Percentiles rank a stretch among this genome's conserved stretches.
phyloP scores from a whole-genome alignment of 805 yeast species.

The Starmerella etchellsii region DNA sequence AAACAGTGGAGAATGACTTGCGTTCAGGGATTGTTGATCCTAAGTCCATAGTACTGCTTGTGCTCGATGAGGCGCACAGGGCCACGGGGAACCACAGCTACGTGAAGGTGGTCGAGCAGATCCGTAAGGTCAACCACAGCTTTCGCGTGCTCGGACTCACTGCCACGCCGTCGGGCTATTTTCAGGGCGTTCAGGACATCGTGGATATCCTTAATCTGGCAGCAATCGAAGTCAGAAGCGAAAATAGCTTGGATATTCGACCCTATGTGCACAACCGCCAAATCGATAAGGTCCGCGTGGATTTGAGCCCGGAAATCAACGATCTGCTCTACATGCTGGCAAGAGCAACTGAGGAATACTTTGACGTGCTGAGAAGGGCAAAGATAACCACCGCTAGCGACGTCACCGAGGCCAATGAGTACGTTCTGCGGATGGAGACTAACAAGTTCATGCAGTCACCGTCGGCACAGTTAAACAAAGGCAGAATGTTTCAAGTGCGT shows the following conservation, averaged over 20 bases:
- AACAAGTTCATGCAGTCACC: conserved; percentile 30
- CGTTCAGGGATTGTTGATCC: conserved; percentile 65
- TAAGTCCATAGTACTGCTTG: conserved; percentile 55
- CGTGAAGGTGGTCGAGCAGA: conserved; percentile 60
- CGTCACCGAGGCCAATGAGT: conserved; percentile 36
- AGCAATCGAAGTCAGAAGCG: conserved; percentile 73
- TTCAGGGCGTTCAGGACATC: conserved; percentile 79
- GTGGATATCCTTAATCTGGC: conserved; percentile 63
- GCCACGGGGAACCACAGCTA: conserved; percentile 87
- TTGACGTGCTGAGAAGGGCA: conserved; percentile 49
- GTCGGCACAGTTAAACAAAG: conserved; percentile 17
- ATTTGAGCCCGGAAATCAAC: conserved; percentile 40
- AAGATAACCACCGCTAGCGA: conserved; percentile 53
- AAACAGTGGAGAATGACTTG: conserved; percentile 85
- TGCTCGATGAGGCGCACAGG: conserved; percentile 92
- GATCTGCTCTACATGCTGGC: conserved; percentile 43
- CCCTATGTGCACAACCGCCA: conserved; percentile 62
- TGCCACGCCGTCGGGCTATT: conserved; percentile 88
- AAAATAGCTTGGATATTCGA: conserved; percentile 64
- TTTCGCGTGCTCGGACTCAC: conserved; percentile 75
- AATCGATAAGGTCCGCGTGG: conserved; percentile 47
- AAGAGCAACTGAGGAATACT: conserved; percentile 53
- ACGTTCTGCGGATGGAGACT: conserved; percentile 45
- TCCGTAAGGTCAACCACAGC: conserved; percentile 49
- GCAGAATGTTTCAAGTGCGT: conserved; percentile 19